A percentile compares a stretch with the other conserved stretches of the same genome.
phyloP scores from a whole-genome alignment of 768 basidiomycete species.

The Hygrophoropsis aurantiaca region DNA sequence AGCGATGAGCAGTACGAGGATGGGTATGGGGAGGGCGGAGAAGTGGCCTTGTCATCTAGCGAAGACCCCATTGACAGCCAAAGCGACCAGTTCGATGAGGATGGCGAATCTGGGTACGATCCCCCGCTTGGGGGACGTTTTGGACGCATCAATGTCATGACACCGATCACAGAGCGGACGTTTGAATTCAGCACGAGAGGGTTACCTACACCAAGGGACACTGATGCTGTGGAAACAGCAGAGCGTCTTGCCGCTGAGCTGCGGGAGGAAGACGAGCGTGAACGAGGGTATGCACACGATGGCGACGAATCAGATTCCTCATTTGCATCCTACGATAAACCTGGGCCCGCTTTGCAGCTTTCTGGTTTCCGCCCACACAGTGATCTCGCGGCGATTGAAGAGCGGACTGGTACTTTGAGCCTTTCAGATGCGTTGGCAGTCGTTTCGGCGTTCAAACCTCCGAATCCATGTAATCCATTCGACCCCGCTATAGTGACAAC shows the following conservation, averaged over 20 bases:
- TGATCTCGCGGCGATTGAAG: conserved; percentile 43
- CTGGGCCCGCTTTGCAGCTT: conserved; percentile 18
- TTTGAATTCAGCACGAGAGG: conserved; percentile 74
- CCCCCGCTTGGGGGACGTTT: conserved; percentile 72
- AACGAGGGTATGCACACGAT: conserved; percentile 18
- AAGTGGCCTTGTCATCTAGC: conserved; percentile 27
- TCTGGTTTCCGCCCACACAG: conserved; percentile 12
- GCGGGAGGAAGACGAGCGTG: conserved; percentile 21
- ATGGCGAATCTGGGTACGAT: conserved; percentile 27
- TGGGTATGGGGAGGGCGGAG: conserved; percentile 25
- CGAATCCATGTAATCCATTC: conserved; percentile 89
- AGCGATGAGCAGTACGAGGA: conserved; percentile 35
- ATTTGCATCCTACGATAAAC: conserved; percentile 12
- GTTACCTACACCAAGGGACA: conserved; percentile 36
- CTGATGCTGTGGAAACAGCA: conserved; percentile 52
- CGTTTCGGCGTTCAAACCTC: conserved; percentile 64
- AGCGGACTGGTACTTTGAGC: conserved; percentile 63
- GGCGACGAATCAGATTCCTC: conserved; percentile 5
- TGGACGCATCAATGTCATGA: conserved; percentile 90
- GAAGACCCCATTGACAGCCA: conserved; percentile 13
- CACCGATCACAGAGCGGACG: conserved; percentile 95
- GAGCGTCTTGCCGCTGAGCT: conserved; percentile 50
- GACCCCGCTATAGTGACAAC: conserved; percentile 62
- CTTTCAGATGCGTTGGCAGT: conserved; percentile 63
- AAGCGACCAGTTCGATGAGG: conserved; percentile 27